phyloP scores from a whole-genome alignment of 129 eudicot genomes.

The Flaveria ramosissima region DNA sequence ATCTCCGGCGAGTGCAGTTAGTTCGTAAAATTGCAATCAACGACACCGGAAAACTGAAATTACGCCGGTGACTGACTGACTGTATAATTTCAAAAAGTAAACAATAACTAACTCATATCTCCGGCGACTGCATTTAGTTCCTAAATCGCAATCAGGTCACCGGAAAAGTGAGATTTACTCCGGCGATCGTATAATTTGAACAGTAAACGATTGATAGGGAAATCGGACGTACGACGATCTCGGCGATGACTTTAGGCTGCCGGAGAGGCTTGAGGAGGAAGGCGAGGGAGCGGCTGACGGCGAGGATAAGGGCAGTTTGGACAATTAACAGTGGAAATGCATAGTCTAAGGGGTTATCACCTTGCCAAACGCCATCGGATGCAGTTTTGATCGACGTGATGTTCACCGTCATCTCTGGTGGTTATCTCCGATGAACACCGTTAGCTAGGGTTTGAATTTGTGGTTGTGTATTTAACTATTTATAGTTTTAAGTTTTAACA shows the following conservation, averaged over 20 bases:
- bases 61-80: too few relatives aligned
- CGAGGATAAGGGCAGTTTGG: slow-evolving; percentile 63
- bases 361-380: slow-evolving; percentile 79
- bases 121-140: background rate
- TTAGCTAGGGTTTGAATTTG: background rate
- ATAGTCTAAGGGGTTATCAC: slow-evolving; percentile 64
- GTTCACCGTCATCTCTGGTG: slow-evolving; percentile 43
- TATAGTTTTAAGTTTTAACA: too few relatives aligned
- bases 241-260: slow-evolving; percentile 91
- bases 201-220: slow-evolving; percentile 27
- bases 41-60: background rate
- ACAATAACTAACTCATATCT: background rate
- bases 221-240: slow-evolving; percentile 62
- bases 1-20: background rate
- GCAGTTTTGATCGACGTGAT: slow-evolving; percentile 53
- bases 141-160: background rate
- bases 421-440: background rate
- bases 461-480: background rate
- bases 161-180: background rate
- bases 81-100: background rate
- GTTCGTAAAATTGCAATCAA: background rate
- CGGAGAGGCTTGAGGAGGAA: slow-evolving; percentile 86
- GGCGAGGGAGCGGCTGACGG: slow-evolving; percentile 64
- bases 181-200: too few relatives aligned
- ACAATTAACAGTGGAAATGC: slow-evolving; percentile 71